Evolutionary conservation across 441 rosid species (phyloP).

Genomic region (Populus hybrid): DNA sequence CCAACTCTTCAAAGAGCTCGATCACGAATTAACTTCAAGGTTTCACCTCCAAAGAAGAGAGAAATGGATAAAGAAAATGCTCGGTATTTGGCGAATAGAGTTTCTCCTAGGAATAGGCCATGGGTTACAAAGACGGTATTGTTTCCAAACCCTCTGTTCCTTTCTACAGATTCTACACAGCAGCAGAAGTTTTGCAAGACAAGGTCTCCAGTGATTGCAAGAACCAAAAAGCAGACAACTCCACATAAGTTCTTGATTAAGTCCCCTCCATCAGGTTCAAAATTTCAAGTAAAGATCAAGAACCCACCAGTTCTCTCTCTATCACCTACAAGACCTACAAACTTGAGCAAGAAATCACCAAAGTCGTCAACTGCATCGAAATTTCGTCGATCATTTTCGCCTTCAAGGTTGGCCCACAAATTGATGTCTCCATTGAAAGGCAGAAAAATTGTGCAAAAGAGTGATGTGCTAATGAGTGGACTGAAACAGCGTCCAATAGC

Average conservation of each 20-base stretch:
- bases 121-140: slow-evolving; percentile 78
- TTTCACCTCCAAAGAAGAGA: slow-evolving; percentile 58
- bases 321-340: slow-evolving; percentile 49
- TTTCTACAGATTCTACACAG: slow-evolving; percentile 39
- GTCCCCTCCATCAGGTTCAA: slow-evolving; percentile 61
- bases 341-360: slow-evolving; percentile 42
- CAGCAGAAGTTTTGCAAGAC: slow-evolving; percentile 71
- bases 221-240: slow-evolving; percentile 32
- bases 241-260: slow-evolving; percentile 90
- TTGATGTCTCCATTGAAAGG: slow-evolving; percentile 78
- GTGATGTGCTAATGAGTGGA: slow-evolving; percentile 47
- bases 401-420: slow-evolving; percentile 63
- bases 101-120: slow-evolving; percentile 79
- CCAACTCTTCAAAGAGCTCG: slow-evolving; percentile 61
- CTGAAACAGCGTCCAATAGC: slow-evolving; percentile 63
- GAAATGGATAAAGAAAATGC: slow-evolving; percentile 43
- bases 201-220: slow-evolving; percentile 64
- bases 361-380: slow-evolving; percentile 38
- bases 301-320: slow-evolving; percentile 40
- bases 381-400: slow-evolving; percentile 70
- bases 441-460: slow-evolving; percentile 50
- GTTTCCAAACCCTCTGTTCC: slow-evolving; percentile 86
- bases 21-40: slow-evolving; percentile 76
- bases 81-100: slow-evolving; percentile 58
- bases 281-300: slow-evolving; percentile 76